Percentiles rank a stretch among this genome's conserved stretches.
phyloP scores from a whole-genome alignment of 2,329 filamentous ascomycete genomes.

The Aspergillus luchuensis region DNA sequence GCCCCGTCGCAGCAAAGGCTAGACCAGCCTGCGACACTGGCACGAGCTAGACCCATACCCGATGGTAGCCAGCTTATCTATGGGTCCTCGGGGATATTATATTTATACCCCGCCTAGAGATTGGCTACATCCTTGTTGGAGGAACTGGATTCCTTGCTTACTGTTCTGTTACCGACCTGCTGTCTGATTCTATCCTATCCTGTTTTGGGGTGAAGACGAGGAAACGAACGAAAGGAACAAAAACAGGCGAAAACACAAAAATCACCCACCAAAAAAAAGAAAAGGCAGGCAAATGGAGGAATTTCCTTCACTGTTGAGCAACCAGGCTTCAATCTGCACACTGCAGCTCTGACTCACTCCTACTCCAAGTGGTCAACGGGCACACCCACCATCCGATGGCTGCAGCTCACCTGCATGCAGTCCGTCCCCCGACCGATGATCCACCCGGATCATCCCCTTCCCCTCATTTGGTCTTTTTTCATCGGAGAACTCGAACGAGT shows the following conservation, averaged over 20 bases:
- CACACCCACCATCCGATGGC: background rate
- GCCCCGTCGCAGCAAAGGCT: background rate
- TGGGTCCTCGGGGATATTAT: background rate
- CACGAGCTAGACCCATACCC: background rate
- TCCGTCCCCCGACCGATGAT: background rate
- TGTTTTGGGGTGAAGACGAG: background rate
- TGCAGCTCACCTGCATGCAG: background rate
- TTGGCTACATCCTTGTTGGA: background rate
- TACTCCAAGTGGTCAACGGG: background rate
- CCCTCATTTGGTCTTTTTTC: background rate
- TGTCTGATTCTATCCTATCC: background rate
- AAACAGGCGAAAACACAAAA: background rate
- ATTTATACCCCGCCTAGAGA: background rate
- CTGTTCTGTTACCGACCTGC: background rate
- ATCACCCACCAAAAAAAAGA: background rate
- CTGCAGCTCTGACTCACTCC: slow-evolving; percentile 3
- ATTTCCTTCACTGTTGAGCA: background rate
- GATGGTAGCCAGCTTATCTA: too few relatives aligned
- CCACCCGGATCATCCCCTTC: background rate
- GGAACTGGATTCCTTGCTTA: background rate
- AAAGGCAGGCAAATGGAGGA: background rate
- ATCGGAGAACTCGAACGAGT: background rate
- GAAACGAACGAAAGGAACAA: background rate
- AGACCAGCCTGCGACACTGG: background rate
- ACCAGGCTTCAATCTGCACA: background rate